These are phyloP conservation scores for Chaetoscypha palmicola DNA, from an alignment of 2,329 filamentous ascomycete species.

Conservation along the genomic window DNA sequence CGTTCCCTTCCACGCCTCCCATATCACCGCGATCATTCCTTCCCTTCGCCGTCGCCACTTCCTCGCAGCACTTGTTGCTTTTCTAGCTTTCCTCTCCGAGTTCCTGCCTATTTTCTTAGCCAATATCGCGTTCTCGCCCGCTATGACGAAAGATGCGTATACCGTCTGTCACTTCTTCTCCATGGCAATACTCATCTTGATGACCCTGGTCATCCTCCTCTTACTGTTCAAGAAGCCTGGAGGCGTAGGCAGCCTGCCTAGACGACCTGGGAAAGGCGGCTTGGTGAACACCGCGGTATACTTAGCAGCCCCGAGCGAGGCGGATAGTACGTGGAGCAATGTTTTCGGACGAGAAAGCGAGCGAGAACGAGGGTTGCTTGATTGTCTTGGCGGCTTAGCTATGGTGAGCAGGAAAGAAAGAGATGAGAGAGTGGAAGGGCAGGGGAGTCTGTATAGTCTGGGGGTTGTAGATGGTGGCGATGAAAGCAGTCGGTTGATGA, in stretches of 20 bases:
- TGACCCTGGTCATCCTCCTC: slow-evolving; percentile 36
- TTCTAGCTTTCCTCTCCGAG: slow-evolving; percentile 41
- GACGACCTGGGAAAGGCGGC: slow-evolving; percentile 30
- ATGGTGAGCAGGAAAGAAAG: slow-evolving; percentile 27
- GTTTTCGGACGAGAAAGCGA: slow-evolving; percentile 33
- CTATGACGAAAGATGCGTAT: slow-evolving; percentile 35
- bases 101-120: slow-evolving; percentile 44
- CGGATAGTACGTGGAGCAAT: slow-evolving; percentile 26
- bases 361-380: slow-evolving; percentile 25
- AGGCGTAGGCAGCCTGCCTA: slow-evolving; percentile 38
- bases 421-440: slow-evolving; percentile 27
- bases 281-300: slow-evolving; percentile 38
- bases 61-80: slow-evolving; percentile 36
- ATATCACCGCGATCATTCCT: slow-evolving; percentile 38
- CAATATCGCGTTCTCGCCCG: slow-evolving; percentile 42
- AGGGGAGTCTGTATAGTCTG: slow-evolving; percentile 27
- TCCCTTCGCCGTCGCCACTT: slow-evolving; percentile 33
- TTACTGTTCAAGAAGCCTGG: slow-evolving; percentile 34
- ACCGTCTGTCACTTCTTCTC: slow-evolving; percentile 36
- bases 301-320: slow-evolving; percentile 26
- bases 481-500: neutral
- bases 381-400: slow-evolving; percentile 28
- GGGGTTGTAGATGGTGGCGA: slow-evolving; percentile 27
- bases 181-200: slow-evolving; percentile 35
- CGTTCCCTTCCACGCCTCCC: slow-evolving; percentile 38